Base-by-base conservation (phyloP, 2,329 filamentous ascomycete genomes). In the Stagonosporopsis rhizophila region DNA sequence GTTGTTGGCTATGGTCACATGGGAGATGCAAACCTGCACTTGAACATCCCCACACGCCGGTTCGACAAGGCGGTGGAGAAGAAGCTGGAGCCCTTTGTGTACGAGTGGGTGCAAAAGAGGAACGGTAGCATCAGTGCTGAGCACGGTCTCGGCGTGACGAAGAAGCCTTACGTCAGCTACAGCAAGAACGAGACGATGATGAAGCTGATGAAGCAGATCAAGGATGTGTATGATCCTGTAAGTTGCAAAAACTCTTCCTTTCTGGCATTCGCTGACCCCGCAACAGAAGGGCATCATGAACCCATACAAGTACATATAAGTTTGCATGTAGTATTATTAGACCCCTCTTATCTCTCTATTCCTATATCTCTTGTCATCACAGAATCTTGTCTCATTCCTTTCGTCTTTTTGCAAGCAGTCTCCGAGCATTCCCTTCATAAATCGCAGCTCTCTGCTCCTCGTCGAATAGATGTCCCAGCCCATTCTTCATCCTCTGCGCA, bases 1-100 rank as follows among this genome's bases (percentile, higher is more conserved):
- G 93, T 97, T n/a, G 87, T 97, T 19, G 95, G 95, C 19, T 99
- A 97, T 73, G 95, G 95, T 30, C 95, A 99, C 76, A 98, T 99
- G 93, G 96, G 95, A 35, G 95, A 99, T 77, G 87, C 90, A 3
- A 99, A 99, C 78, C 79, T 99, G 63, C 96, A 99, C 78, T 82
- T 99, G 64, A 99, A 99, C 77, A 85, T 99, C 30, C 85, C 90
- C 1, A 89, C 91, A 17, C 82, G 93, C 59, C 81, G 88, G 59
- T 98, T 95, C 77, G 91, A 95, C 77, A 90, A 93, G 78, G 82
- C 86, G 53, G 91, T 99, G 23, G 95, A 99, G 79, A 86, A 90
- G 77, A 82, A 86, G 23, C 83, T 99, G 35, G 95, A 99, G 80
- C 95, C 96, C 0, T 99, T 90, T 79, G 91, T 99, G 22, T 99